A percentile compares a stretch with the other conserved stretches of the same genome.
phyloP scores from a whole-genome alignment of 345 rosid species.

The Gossypium sturtianum region DNA sequence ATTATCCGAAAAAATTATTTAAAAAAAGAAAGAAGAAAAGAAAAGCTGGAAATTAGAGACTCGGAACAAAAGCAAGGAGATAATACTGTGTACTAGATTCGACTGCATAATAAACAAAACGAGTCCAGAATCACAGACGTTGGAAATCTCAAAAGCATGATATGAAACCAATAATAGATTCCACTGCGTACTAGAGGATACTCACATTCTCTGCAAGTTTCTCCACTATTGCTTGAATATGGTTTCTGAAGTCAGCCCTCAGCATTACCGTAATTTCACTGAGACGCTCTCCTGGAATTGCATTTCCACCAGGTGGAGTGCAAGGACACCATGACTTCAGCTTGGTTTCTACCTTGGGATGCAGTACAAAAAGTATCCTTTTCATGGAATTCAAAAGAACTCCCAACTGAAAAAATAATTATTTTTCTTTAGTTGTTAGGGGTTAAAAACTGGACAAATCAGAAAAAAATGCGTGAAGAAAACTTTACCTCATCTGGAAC shows the following conservation, averaged over 20 bases:
- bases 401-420: conserved; percentile 52
- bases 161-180: not conserved
- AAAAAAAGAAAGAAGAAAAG: not conserved
- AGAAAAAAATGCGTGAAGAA: conserved; percentile 5
- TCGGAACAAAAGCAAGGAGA: not conserved
- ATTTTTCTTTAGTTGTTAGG: not conserved
- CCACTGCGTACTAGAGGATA: not conserved
- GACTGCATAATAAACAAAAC: too few relatives aligned
- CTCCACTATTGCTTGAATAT: conserved; percentile 83
- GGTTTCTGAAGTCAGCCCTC: conserved; percentile 76
- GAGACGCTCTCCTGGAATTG: conserved; percentile 70
- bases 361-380: conserved; percentile 70
- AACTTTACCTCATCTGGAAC: conserved; percentile 74
- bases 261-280: conserved; percentile 87
- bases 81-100: not conserved
- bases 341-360: conserved; percentile 65
- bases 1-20: not conserved
- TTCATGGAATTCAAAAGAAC: conserved; percentile 86
- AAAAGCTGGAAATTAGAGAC: not conserved
- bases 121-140: not conserved
- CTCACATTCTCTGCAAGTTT: conserved; percentile 87
- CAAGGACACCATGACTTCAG: conserved; percentile 77
- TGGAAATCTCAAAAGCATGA: not conserved
- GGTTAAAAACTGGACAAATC: not conserved
- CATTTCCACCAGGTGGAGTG: conserved; percentile 54